Percentiles rank a stretch among this genome's conserved stretches.
These are phyloP conservation scores for Clarkia xantiana DNA, from an alignment of 345 rosid genomes.

Conservation along the genomic window DNA sequence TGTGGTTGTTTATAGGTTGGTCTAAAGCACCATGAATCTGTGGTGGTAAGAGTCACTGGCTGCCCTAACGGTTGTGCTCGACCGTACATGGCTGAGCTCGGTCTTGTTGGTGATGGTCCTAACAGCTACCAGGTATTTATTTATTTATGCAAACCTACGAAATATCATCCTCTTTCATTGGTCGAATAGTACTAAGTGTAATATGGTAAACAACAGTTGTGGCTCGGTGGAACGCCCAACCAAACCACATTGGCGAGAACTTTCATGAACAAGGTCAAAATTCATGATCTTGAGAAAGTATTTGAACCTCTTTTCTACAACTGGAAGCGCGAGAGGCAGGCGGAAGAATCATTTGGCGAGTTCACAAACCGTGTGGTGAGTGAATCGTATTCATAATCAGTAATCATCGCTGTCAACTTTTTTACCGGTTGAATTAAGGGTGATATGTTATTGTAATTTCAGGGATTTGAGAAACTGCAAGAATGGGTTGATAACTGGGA, in stretches of 20 bases:
- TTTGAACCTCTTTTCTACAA: conserved; percentile 76
- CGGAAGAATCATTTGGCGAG: conserved; percentile 82
- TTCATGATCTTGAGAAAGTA: conserved; percentile 85
- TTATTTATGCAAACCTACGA: not conserved
- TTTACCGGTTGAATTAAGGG: too few species aligned
- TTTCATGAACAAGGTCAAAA: conserved; percentile 79
- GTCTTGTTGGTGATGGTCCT: conserved; percentile 98
- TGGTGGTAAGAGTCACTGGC: conserved; percentile 84
- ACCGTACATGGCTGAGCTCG: conserved; percentile 98
- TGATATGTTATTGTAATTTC: not conserved
- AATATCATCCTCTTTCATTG: not conserved
- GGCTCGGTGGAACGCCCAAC: conserved; percentile 94
- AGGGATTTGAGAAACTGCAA: conserved; percentile 88
- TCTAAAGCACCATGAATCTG: conserved; percentile 68
- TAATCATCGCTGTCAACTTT: too few species aligned
- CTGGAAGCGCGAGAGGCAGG: conserved; percentile 62
- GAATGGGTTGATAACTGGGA: conserved; percentile 72
- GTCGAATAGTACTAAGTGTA: not conserved
- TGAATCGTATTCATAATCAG: not conserved
- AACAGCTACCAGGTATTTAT: conserved; percentile 79
- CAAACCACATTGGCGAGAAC: conserved; percentile 61
- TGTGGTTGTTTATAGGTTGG: conserved; percentile 47
- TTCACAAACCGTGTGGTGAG: conserved; percentile 76
- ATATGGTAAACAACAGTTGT: conserved; percentile 32
- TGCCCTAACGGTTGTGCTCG: conserved; percentile 99